Base-by-base conservation (phyloP, 805 yeast species). In the Saccharomycopsis lassenensis region DNA sequence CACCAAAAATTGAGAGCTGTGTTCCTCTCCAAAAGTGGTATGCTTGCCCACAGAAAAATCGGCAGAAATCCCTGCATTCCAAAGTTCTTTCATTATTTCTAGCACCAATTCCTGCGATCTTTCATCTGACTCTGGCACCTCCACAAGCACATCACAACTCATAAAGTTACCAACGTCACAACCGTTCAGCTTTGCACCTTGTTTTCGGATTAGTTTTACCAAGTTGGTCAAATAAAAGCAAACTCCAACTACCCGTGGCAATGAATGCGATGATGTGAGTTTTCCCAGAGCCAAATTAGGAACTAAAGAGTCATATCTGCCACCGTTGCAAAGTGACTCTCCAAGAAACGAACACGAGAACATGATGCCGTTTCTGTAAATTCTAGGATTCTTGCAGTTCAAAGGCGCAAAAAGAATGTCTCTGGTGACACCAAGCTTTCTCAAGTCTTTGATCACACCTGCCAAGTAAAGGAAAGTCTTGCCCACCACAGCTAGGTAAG, bases 241-340 rank as follows among this genome's bases (percentile, higher is more conserved):
- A n/a, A n/a, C n/a, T n/a, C n/a, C n/a, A n/a, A n/a, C n/a, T n/a
- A n/a, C n/a, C n/a, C n/a, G n/a, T n/a, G n/a, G n/a, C n/a, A n/a
- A n/a, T n/a, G n/a, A n/a, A n/a, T n/a, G n/a, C n/a, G n/a, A n/a
- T n/a, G n/a, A n/a, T n/a, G n/a, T n/a, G n/a, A n/a, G n/a, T n/a
- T n/a, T n/a, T n/a, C n/a, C n/a, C n/a, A n/a, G n/a, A n/a, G n/a
- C n/a, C n/a, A n/a, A n/a, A n/a, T n/a, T n/a, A n/a, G n/a, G n/a
- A n/a, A n/a, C n/a, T n/a, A n/a, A n/a, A n/a, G n/a, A n/a, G 49
- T 89, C 97, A 52, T 86, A 91, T 37, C 99, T 63, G 2, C 99
- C 99, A n/a, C n/a, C n/a, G n/a, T n/a, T n/a, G n/a, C n/a, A n/a
- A n/a, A n/a, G n/a, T n/a, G n/a, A n/a, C n/a, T n/a, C n/a, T n/a